Base-by-base conservation (phyloP, 768 basidiomycete genomes). In the Boletellus emodensis region DNA sequence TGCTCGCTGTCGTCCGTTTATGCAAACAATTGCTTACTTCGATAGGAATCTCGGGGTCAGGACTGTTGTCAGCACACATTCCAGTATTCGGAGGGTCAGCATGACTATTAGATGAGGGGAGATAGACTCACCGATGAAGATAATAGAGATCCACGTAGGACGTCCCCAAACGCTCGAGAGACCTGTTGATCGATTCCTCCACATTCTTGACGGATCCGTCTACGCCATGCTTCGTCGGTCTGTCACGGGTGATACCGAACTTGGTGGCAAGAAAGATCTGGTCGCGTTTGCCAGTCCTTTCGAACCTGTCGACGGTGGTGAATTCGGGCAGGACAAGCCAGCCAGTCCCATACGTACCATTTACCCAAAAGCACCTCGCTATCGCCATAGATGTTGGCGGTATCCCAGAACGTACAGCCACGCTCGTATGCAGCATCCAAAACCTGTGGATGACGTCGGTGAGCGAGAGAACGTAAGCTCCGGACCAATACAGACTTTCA, bases 181-280 rank as follows among this genome's bases (percentile, higher is more conserved):
- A 77, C 46, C 48, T 67, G 14, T 75, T 65, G 34, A 74, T 44
- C 0, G 69, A 62, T 40, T 70, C 56, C 5, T 63, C 67, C 11
- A 74, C 71, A 48, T 78, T 75, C 47, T 74, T 67, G 0, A 74
- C 69, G n/a, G 72, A 68, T 22, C 72, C 74, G 22, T 68, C 46
- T 49, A 73, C 41, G 52, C 70, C 48, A 14, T 43, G 20, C 17
- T 36, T 41, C 8, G 55, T 30, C 7, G 30, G 30, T 30, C 30
- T 46, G 60, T 50, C 70, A 64, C 18, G 61, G 67, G 52, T 45
- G 24, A 65, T 11, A 13, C 78, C 78, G 40, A 78, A 79, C 61
- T 86, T 85, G 17, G 82, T 83, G 3, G 82, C 81, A 17, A 86
- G 71, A 66, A 84, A 85, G 17, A 81, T 79, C 13, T 78, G 66